Percentiles rank a stretch among this genome's conserved stretches.
These are phyloP conservation scores for Leishmania tarentolae DNA, from an alignment of 208 protist species.

Conservation along the genomic window DNA sequence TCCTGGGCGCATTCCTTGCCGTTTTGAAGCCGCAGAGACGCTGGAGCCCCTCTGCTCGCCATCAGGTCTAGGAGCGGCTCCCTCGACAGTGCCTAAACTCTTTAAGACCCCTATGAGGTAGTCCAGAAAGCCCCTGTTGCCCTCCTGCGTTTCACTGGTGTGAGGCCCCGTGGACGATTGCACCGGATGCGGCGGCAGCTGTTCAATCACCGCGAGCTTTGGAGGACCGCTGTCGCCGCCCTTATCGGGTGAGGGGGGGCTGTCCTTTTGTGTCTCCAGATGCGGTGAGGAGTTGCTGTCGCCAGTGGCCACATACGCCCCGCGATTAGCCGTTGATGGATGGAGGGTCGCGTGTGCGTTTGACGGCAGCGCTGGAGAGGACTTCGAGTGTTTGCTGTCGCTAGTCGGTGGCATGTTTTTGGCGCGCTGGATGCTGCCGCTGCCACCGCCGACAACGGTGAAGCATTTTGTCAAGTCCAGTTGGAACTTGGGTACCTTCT, in stretches of 20 bases:
- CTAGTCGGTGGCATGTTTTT: neutral
- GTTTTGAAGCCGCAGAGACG: neutral
- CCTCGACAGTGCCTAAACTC: slow-evolving; percentile 4
- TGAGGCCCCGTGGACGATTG: neutral
- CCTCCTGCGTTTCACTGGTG: slow-evolving; percentile 1
- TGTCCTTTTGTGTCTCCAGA: neutral
- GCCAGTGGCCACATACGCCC: neutral
- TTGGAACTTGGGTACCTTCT: slow-evolving; percentile 18
- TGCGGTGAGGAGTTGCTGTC: neutral
- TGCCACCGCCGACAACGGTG: slow-evolving; percentile 23
- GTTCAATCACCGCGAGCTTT: neutral
- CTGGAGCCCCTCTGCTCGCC: neutral
- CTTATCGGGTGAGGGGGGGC: neutral
- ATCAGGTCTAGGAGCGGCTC: neutral
- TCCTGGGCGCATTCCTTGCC: neutral
- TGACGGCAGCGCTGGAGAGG: neutral
- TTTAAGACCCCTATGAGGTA: slow-evolving; percentile 18
- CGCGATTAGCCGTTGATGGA: too few species aligned
- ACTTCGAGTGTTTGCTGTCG: slow-evolving; percentile 2
- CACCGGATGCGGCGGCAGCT: neutral
- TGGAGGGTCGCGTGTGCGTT: neutral
- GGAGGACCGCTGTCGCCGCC: neutral
- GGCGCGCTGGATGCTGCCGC: slow-evolving; percentile 26
- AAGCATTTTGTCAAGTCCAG: slow-evolving; percentile 27
- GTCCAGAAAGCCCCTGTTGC: slow-evolving; percentile 20